These are phyloP conservation scores for Cardamine resedifolia DNA, from an alignment of 345 rosid species.

Conservation along the genomic window DNA sequence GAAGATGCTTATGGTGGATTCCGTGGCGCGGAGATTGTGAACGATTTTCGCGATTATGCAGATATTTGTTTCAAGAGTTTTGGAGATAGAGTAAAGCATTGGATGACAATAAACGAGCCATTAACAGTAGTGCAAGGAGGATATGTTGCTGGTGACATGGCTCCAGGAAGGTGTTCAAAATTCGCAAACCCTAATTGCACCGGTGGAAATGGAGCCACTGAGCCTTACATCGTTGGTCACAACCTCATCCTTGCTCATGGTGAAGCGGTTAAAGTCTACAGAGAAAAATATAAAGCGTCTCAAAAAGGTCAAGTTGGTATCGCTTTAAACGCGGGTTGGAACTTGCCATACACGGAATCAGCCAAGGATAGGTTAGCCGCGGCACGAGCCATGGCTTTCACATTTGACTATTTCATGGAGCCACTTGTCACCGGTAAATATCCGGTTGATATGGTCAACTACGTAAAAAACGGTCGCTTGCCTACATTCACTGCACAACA, in stretches of 20 bases:
- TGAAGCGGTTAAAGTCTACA: not conserved
- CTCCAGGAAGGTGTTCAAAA: slow-evolving; percentile 9
- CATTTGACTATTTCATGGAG: slow-evolving; percentile 4
- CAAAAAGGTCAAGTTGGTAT: slow-evolving; percentile 13
- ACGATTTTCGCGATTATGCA: not conserved
- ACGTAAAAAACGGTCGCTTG: not conserved
- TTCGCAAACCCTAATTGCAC: slow-evolving; percentile 15
- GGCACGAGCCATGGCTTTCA: slow-evolving; percentile 11
- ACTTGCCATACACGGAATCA: not conserved
- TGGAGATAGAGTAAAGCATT: slow-evolving; percentile 5
- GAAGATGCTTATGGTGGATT: slow-evolving; percentile 13
- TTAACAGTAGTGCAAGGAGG: slow-evolving; percentile 8
- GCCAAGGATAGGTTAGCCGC: not conserved
- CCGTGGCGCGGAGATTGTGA: not conserved
- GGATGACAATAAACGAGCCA: not conserved
- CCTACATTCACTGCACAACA: not conserved
- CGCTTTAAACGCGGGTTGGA: not conserved
- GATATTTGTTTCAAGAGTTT: slow-evolving; percentile 2
- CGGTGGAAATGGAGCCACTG: not conserved
- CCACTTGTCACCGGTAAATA: not conserved
- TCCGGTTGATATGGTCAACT: not conserved
- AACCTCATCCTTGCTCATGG: slow-evolving; percentile 4
- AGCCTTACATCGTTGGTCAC: not conserved
- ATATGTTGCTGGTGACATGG: not conserved
- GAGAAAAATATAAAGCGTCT: not conserved